Evolutionary conservation across 768 basidiomycete genomes (phyloP).

Genomic region (Cystobasidium ongulense): DNA sequence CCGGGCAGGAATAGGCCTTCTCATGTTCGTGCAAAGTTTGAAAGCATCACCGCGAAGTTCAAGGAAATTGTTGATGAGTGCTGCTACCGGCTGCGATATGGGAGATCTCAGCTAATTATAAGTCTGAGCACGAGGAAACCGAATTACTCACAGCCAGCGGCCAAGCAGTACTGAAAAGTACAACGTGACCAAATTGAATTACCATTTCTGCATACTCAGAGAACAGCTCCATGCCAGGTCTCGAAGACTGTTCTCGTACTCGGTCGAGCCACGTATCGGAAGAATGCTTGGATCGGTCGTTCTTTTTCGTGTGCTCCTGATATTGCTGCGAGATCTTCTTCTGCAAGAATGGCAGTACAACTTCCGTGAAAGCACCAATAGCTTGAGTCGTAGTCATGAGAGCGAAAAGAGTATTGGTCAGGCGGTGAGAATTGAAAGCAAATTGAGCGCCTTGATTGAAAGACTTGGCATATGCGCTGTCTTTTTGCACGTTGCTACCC

Average conservation of each 20-base stretch:
- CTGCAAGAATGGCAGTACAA: slow-evolving; percentile 69
- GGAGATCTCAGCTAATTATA: background rate
- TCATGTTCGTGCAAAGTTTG: slow-evolving; percentile 78
- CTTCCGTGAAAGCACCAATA: slow-evolving; percentile 65
- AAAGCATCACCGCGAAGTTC: slow-evolving; percentile 90
- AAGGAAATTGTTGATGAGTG: slow-evolving; percentile 78
- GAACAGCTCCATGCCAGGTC: slow-evolving; percentile 74
- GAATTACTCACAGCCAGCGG: slow-evolving; percentile 55
- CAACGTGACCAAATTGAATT: slow-evolving; percentile 70
- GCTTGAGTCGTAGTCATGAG: slow-evolving; percentile 59
- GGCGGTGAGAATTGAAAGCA: slow-evolving; percentile 50
- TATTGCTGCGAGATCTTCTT: slow-evolving; percentile 50
- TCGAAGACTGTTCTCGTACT: slow-evolving; percentile 64
- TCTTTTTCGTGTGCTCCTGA: slow-evolving; percentile 30
- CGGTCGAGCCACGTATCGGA: slow-evolving; percentile 59
- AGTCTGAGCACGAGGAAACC: too few relatives aligned
- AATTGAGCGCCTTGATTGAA: slow-evolving; percentile 50
- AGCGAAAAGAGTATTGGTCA: slow-evolving; percentile 88
- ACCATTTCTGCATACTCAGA: slow-evolving; percentile 94
- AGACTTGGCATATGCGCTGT: background rate
- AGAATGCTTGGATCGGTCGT: slow-evolving; percentile 55
- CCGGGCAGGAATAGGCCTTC: slow-evolving; percentile 75
- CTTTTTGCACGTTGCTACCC: slow-evolving; percentile 27
- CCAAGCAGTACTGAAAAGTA: slow-evolving; percentile 89
- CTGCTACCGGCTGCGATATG: slow-evolving; percentile 57